phyloP scores from a whole-genome alignment of 805 yeast genomes.

The Yarrowia bubula region DNA sequence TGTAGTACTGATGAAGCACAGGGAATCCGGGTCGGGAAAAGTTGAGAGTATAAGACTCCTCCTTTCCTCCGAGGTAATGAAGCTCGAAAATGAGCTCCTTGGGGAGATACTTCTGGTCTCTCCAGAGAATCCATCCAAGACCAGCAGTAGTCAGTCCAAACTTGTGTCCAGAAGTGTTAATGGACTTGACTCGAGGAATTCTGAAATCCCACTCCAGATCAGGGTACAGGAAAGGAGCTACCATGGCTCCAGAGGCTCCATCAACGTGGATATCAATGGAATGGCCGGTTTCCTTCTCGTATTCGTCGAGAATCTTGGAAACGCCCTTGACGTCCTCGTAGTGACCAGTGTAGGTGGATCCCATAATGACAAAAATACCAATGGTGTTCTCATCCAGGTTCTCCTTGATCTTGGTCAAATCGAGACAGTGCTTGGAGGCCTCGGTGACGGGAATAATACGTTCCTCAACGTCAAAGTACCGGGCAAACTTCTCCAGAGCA shows the following conservation, averaged over 20 bases:
- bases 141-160: slow-evolving; percentile 91
- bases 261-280: slow-evolving; percentile 86
- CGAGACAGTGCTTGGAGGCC: slow-evolving; percentile 63
- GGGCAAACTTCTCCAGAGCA: slow-evolving; percentile 88
- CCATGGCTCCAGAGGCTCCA: slow-evolving; percentile 88
- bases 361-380: slow-evolving; percentile 83
- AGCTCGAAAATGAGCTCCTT: slow-evolving; percentile 70
- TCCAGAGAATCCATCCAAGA: slow-evolving; percentile 89
- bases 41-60: slow-evolving; percentile 81
- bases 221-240: slow-evolving; percentile 82
- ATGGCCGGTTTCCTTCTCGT: slow-evolving; percentile 62
- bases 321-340: slow-evolving; percentile 73
- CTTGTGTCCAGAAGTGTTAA: slow-evolving; percentile 90
- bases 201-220: slow-evolving; percentile 81
- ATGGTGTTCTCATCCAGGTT: slow-evolving; percentile 86
- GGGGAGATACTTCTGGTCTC: slow-evolving; percentile 62
- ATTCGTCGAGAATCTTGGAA: slow-evolving; percentile 62
- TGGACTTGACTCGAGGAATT: slow-evolving; percentile 71
- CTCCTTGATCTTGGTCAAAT: slow-evolving; percentile 56
- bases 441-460: slow-evolving; percentile 66
- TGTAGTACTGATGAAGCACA: slow-evolving; percentile 82
- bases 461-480: slow-evolving; percentile 89
- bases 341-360: slow-evolving; percentile 92
- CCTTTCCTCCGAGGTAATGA: slow-evolving; percentile 83
- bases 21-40: slow-evolving; percentile 93